Conservation (phyloP, 148 eudicot species). For the Linanthus parryae region DNA sequence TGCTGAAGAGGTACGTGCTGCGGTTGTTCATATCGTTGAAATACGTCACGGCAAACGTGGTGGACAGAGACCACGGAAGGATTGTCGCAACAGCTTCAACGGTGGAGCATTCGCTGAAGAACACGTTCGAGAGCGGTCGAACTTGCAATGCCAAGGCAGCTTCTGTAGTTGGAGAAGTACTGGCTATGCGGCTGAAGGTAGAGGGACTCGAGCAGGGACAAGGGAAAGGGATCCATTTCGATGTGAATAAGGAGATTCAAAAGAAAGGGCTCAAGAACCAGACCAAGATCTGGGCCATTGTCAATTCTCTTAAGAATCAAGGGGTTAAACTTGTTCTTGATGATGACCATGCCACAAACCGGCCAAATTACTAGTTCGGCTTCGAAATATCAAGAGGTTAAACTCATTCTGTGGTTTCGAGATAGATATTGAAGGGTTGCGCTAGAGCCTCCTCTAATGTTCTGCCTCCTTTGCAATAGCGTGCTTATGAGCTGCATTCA, state of each 20-base stretch:
- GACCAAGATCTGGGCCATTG: not conserved
- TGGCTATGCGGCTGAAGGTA: not conserved
- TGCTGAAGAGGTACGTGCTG: not conserved
- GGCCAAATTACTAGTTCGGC: too few relatives aligned
- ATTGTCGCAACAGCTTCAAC: not conserved
- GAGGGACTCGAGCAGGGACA: conserved; percentile 1
- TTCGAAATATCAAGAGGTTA: too few relatives aligned
- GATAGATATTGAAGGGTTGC: too few relatives aligned
- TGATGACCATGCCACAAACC: conserved; percentile 4
- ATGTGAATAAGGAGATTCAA: not conserved
- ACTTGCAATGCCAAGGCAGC: conserved; percentile 1
- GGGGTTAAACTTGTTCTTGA: not conserved
- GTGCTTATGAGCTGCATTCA: too few relatives aligned
- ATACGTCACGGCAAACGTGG: conserved; percentile 7
- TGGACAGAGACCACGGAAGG: not conserved
- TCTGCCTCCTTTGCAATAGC: too few relatives aligned
- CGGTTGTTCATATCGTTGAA: not conserved
- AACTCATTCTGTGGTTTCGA: too few relatives aligned
- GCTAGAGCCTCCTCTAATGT: too few relatives aligned
- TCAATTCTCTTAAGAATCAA: not conserved
- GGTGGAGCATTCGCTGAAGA: not conserved
- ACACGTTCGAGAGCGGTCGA: not conserved
- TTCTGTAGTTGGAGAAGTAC: not conserved
- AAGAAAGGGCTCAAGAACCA: not conserved
- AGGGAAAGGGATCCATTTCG: not conserved